These are phyloP conservation scores for Wickerhamiella nectarea DNA, from an alignment of 805 yeast species.

Conservation along the genomic window DNA sequence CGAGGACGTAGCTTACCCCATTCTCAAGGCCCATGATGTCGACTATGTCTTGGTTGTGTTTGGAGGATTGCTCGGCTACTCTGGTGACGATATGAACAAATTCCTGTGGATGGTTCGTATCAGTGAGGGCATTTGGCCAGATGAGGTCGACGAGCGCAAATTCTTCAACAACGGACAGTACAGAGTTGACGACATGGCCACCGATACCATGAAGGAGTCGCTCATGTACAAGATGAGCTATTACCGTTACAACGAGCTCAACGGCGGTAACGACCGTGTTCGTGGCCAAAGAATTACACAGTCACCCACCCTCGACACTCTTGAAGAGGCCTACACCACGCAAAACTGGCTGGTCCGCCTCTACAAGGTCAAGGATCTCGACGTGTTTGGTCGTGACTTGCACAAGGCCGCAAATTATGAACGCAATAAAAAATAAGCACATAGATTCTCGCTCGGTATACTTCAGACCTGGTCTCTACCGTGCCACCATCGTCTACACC, in stretches of 20 bases:
- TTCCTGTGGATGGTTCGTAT: constrained; percentile 98
- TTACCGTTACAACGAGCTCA: constrained; percentile 69
- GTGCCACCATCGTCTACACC: no score
- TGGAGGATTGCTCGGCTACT: constrained; percentile 86
- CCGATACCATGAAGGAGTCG: constrained; percentile 75
- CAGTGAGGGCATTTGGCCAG: constrained; percentile 99
- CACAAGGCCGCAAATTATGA: constrained; percentile 13
- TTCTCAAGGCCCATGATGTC: constrained; percentile 81
- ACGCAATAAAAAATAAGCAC: not conserved
- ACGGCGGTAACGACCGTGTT: constrained; percentile 60
- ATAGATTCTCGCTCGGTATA: no score
- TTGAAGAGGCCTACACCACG: constrained; percentile 89
- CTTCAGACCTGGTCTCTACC: no score
- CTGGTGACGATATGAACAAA: constrained; percentile 94
- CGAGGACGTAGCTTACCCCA: constrained; percentile 79
- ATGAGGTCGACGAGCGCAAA: constrained; percentile 77
- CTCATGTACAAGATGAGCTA: constrained; percentile 91
- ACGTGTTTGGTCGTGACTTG: constrained; percentile 66
- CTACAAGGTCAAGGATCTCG: constrained; percentile 80
- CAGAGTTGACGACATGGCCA: constrained; percentile 67
- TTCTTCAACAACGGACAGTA: constrained; percentile 85
- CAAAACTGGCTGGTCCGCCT: constrained; percentile 96
- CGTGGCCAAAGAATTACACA: constrained; percentile 63
- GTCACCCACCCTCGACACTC: constrained; percentile 45
- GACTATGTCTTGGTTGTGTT: constrained; percentile 87